Evolutionary conservation across 208 protist species (phyloP), one percentile per base, ranked within the genome.

Genomic region (Wallacemonas sp.): DNA sequence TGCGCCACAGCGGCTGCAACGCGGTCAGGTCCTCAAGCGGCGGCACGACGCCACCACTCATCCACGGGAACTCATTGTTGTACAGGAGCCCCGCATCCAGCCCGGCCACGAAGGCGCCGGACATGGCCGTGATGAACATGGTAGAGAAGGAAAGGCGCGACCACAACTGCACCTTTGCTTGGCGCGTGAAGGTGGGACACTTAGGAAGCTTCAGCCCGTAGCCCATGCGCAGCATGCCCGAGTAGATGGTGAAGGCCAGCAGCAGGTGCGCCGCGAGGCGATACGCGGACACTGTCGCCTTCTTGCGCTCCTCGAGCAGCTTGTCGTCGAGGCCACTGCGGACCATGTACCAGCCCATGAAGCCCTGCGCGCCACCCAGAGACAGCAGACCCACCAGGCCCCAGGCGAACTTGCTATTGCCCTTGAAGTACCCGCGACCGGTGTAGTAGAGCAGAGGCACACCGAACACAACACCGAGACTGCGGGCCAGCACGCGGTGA

Each of bases 341-440:
- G 21, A 99, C 98, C 98, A 99, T 99, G 77, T 97, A 98, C 98
- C 98, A 99, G 6, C 98, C 98, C 60, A 99, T 79, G 22, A 92
- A 73, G 50, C 97, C 97, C 75, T 98, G 93, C 24, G 81, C 83
- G 0, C 73, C 91, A 22, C 88, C 82, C 0, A 94, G 69, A 12
- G 53, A 76, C 22, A 90, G 64, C 19, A 92, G 79, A 27, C 86
- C 86, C 22, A 83, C 12, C 19, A 93, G 61, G 5, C 74, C 76
- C 2, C 59, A 74, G 1, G 78, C 63, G 42, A 94, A 80, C n/a
- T 52, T 45, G 34, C 50, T 26, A 48, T 89, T 79, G 3, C 68
- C 62, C 6, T 34, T 53, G 42, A 98, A 86, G 45, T 76, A 62
- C 3, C 92, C 91, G 17, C 81, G 76, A 1, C 67, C 70, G 3